Base-by-base conservation (phyloP, 768 basidiomycete species). In the Lactifluus rugatus region DNA sequence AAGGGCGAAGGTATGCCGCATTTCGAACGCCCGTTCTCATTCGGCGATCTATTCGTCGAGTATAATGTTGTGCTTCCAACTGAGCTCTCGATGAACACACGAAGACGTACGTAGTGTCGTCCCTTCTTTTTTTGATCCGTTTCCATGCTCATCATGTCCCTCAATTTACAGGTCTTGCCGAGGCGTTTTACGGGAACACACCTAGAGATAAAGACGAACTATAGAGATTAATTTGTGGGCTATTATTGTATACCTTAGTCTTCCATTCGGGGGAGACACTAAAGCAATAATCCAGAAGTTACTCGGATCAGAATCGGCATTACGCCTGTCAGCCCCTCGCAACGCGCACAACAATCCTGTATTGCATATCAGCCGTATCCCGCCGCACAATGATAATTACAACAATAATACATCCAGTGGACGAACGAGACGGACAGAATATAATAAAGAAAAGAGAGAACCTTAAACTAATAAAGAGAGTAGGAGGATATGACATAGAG, bases 21-120 rank as follows among this genome's bases (percentile, higher is more conserved):
- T 37, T 85, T 80, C 66, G 80, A 81, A 56, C 55, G 66, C 31
- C 72, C 74, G 16, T 68, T 74, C 10, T 68, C 72, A 21, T 76
- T 82, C 61, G 96, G 96, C 16, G 85, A 95, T 69, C 74, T 99
- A 48, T 98, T 82, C 66, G 78, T 99, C 53, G 94, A 97, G 70
- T 99, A 95, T 73, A 90, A 81, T 56, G 90, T 99, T 49, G 85
- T 98, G 17, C 72, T 99, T 54, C 96, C 96, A 3, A 72, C 79
- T 49, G 78, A 85, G 54, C 71, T 99, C 34, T 76, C 84, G 48
- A 66, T 80, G 49, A 79, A 85, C 49, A 81, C 81, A 59, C 82
- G 82, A 65, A 79, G 75, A 69, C 89, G 95, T 97, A 69, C 78
- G 93, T 79, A 19, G 0, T 4, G 1, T 13, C 21, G 3, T 34